A percentile compares a stretch with the other conserved stretches of the same genome.
Conservation (phyloP, 1,284 basidiomycete species). For the Singerocomus inundabilis region DNA sequence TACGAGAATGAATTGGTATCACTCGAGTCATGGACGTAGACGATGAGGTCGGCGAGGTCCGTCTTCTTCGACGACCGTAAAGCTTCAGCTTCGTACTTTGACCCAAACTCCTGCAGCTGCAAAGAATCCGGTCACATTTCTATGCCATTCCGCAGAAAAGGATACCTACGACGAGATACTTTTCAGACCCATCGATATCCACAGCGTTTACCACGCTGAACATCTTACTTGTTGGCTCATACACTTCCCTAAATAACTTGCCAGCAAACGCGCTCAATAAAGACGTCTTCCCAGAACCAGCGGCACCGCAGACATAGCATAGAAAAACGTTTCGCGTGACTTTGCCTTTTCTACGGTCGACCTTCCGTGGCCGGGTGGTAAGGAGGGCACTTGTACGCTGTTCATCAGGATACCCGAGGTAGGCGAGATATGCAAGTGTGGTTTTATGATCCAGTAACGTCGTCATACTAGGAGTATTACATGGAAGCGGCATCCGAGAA, state of each 20-base stretch:
- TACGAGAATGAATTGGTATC: constrained; percentile 99
- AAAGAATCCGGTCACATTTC: constrained; percentile 6
- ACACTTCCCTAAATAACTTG: constrained; percentile 68
- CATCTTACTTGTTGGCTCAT: constrained; percentile 88
- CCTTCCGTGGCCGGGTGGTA: constrained; percentile 78
- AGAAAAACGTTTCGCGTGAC: constrained; percentile 88
- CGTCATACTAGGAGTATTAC: constrained; percentile 74
- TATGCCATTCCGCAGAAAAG: not conserved
- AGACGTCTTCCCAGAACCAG: constrained; percentile 93
- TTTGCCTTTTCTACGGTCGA: constrained; percentile 85
- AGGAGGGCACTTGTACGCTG: constrained; percentile 78
- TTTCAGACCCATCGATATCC: constrained; percentile 92
- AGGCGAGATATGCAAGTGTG: constrained; percentile 94
- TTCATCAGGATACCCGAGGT: constrained; percentile 81
- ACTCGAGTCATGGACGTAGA: constrained; percentile 96
- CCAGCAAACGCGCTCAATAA: constrained; percentile 84
- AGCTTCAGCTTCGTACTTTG: constrained; percentile 89
- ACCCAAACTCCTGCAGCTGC: constrained; percentile 96
- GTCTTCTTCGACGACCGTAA: constrained; percentile 89
- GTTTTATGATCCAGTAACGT: constrained; percentile 91
- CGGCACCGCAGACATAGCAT: constrained; percentile 92
- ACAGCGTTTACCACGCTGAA: constrained; percentile 94
- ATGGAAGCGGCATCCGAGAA: not conserved
- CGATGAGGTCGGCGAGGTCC: constrained; percentile 89
- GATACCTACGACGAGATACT: constrained; percentile 86